Conservation (phyloP, 2,329 filamentous ascomycete genomes). For the Allantophomopsis lycopodina region DNA sequence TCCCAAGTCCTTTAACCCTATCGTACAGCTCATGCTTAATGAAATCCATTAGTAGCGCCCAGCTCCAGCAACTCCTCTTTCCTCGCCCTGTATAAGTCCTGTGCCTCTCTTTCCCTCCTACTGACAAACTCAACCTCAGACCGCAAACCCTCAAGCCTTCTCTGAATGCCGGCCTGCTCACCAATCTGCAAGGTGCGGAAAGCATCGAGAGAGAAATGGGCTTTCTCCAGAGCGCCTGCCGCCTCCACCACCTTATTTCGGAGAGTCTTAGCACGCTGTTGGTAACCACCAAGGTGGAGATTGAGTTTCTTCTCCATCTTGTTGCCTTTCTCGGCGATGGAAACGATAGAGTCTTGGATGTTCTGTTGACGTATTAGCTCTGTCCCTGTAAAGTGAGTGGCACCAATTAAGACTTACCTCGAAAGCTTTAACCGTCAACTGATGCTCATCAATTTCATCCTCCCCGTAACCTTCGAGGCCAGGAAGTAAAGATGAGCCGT, state of each 20-base stretch:
- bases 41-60: conserved; percentile 14
- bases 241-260: conserved; percentile 68
- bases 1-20: no score
- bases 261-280: conserved; percentile 70
- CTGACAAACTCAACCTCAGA: conserved; percentile 76
- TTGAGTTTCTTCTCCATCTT: conserved; percentile 90
- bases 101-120: conserved; percentile 75
- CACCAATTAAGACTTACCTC: conserved; percentile 37
- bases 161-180: conserved; percentile 63
- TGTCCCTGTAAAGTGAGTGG: not conserved
- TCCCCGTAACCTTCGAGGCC: conserved; percentile 72
- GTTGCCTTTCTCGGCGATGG: conserved; percentile 65
- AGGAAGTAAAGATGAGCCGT: conserved; percentile 48
- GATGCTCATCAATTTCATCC: conserved; percentile 36
- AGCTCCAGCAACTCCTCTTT: conserved; percentile 67
- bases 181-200: conserved; percentile 65
- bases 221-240: conserved; percentile 59
- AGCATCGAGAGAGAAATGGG: conserved; percentile 55
- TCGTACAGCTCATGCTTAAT: conserved; percentile 3
- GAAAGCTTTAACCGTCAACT: conserved; percentile 41
- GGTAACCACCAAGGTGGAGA: conserved; percentile 79
- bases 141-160: conserved; percentile 59
- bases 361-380: conserved; percentile 27
- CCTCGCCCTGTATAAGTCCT: conserved; percentile 66
- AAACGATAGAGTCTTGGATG: conserved; percentile 60